These are phyloP conservation scores for Warburgia ugandensis DNA, from an alignment of 164 flowering plant genomes.

Conservation along the genomic window DNA sequence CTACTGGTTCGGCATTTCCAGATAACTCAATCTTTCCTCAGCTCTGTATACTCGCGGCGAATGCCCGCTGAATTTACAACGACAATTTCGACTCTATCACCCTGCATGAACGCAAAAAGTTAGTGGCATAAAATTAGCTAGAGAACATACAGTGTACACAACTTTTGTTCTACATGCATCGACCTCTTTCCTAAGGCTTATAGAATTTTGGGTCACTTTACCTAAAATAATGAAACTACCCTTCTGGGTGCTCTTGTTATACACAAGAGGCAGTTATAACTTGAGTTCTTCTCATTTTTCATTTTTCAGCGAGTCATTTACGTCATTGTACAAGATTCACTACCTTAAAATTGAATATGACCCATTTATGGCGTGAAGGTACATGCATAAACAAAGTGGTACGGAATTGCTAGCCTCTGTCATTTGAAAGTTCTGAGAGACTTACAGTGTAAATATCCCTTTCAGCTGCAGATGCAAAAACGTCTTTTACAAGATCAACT, in stretches of 20 bases:
- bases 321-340: neutral
- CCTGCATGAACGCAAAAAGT: conserved; percentile 35
- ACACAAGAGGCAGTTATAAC: neutral
- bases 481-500: conserved; percentile 86
- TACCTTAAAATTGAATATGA: neutral
- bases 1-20: no score
- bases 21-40: conserved; percentile 90
- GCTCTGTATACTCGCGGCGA: conserved; percentile 58
- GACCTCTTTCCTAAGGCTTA: no score
- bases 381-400: neutral
- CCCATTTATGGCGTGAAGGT: neutral
- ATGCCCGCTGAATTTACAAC: conserved; percentile 59
- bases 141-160: neutral
- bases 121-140: neutral
- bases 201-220: neutral
- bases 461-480: conserved; percentile 92
- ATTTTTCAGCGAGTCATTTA: neutral
- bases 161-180: neutral
- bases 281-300: neutral
- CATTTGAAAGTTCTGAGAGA: conserved; percentile 2
- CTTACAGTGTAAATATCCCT: conserved; percentile 95
- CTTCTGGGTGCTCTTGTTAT: neutral
- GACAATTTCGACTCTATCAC: conserved; percentile 78
- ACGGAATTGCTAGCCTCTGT: no score
- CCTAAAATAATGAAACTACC: neutral